Percentiles rank a stretch among this genome's conserved stretches.
Evolutionary conservation across 2,329 filamentous ascomycete species (phyloP).

Genomic region (Trichoderma hamatum): DNA sequence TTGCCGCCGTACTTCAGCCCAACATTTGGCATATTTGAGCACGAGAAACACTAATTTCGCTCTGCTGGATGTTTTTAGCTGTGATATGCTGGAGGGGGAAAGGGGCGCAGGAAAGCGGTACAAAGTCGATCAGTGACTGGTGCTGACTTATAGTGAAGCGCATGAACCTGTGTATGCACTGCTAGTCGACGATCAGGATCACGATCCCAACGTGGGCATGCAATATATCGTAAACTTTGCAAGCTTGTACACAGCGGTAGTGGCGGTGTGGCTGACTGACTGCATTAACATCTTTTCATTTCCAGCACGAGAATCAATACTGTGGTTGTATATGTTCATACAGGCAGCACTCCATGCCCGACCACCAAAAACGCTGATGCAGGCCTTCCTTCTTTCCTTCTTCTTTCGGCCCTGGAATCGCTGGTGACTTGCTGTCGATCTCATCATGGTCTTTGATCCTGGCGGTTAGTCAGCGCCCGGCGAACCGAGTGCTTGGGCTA

Average conservation of each 20-base stretch:
- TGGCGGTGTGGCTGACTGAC: slow-evolving; percentile 11
- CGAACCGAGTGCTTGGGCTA: slow-evolving; percentile 26
- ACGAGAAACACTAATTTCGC: neutral
- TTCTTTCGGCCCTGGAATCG: neutral
- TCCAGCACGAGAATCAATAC: neutral
- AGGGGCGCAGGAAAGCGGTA: neutral
- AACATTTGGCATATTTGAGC: neutral
- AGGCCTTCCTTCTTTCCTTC: neutral
- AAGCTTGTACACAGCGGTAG: neutral
- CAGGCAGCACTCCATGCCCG: neutral
- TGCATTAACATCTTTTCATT: neutral
- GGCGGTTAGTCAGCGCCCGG: slow-evolving; percentile 17
- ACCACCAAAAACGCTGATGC: neutral
- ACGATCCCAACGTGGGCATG: slow-evolving; percentile 21
- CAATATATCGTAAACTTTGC: slow-evolving; percentile 19
- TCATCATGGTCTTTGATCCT: neutral
- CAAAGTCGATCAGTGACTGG: slow-evolving; percentile 2
- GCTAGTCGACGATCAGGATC: slow-evolving; percentile 22
- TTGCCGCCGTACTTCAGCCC: neutral
- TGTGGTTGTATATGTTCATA: neutral
- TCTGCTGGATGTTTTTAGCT: neutral
- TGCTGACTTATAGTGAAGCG: neutral
- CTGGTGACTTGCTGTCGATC: slow-evolving; percentile 13
- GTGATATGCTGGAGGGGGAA: neutral
- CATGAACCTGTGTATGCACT: slow-evolving; percentile 9